Percentiles rank a stretch among this genome's conserved stretches.
These are phyloP conservation scores for Fonsecaea nubica DNA, from an alignment of 2,329 filamentous ascomycete genomes.

Conservation along the genomic window DNA sequence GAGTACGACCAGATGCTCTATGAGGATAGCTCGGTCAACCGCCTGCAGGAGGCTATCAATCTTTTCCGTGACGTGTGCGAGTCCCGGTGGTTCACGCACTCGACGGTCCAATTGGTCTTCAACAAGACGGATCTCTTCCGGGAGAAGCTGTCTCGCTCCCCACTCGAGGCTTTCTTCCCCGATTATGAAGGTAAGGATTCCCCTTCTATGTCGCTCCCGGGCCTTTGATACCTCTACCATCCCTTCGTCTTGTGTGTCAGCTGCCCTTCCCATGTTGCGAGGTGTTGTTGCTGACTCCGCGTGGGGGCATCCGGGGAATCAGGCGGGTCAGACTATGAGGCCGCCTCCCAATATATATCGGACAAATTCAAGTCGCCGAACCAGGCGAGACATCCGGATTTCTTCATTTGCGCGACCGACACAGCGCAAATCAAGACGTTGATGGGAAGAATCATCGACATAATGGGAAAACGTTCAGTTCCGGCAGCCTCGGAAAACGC, in stretches of 20 bases:
- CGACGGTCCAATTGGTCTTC: constrained; percentile 73
- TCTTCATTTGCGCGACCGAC: constrained; percentile 98
- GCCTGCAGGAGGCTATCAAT: constrained; percentile 74
- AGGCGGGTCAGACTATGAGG: constrained; percentile 91
- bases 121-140: constrained; percentile 79
- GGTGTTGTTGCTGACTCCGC: not conserved
- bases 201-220: not conserved
- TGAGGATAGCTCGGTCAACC: constrained; percentile 89
- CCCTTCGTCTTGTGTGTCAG: not conserved
- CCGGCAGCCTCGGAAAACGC: not conserved
- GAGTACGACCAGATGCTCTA: constrained; percentile 96
- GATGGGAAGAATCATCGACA: constrained; percentile 69
- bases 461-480: not conserved
- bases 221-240: not conserved
- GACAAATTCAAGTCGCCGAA: constrained; percentile 98
- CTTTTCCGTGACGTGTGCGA: constrained; percentile 76
- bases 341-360: constrained; percentile 97
- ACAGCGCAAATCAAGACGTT: constrained; percentile 99
- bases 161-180: constrained; percentile 77
- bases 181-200: constrained; percentile 70
- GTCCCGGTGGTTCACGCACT: constrained; percentile 74
- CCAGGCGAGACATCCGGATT: constrained; percentile 98
- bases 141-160: constrained; percentile 74
- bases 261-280: not conserved
- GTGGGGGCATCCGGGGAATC: constrained; percentile 37